Base-by-base conservation (phyloP, 164 flowering plant species). In the Litsea cubeba region DNA sequence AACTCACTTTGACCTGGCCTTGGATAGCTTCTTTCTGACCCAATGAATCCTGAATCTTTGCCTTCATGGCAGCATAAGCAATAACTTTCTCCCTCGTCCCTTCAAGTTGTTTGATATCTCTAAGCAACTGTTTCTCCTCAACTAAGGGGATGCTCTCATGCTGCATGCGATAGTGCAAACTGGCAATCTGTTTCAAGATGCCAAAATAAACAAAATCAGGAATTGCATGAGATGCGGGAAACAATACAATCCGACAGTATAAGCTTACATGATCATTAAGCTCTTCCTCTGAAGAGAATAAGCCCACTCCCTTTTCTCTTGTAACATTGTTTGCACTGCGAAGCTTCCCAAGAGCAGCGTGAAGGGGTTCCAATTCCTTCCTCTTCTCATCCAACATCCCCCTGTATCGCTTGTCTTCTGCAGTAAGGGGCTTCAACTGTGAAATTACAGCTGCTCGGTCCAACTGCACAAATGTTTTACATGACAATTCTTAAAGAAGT, bases 211-310 rank as follows among this genome's bases (percentile, higher is more conserved):
- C 17, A 24, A 30, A 32, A 3, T 26, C 2, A 60, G 22, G 63
- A 28, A 54, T 26, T 17, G 65, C 51, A 14, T 22, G 54, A 14
- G 71, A 12, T 65, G 2, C 5, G 17, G 50, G 25, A 25, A 50
- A 22, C 17, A 24, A 75, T 64, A 60, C 15, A 68, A 15, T 18
- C 57, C 32, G 25, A 20, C 40, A 18, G 46, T 50, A 23, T 17
- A 62, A 76, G 71, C 95, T 83, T 88, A 95, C 99, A 73, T 82
- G 62, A 46, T 80, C 85, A 84, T 96, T 86, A 35, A 96, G 92
- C 84, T 96, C 98, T 85, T 86, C 91, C 84, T 91, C 98, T 35
- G 97, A 90, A 63, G 97, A 89, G 77, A 94, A 96, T 75, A 96
- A 40, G 62, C 81, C 84, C 71, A 77, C 78, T 75, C 92, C 88